These are phyloP conservation scores for Cynanchum wilfordii DNA, from an alignment of 257 asterid genomes.

Conservation along the genomic window DNA sequence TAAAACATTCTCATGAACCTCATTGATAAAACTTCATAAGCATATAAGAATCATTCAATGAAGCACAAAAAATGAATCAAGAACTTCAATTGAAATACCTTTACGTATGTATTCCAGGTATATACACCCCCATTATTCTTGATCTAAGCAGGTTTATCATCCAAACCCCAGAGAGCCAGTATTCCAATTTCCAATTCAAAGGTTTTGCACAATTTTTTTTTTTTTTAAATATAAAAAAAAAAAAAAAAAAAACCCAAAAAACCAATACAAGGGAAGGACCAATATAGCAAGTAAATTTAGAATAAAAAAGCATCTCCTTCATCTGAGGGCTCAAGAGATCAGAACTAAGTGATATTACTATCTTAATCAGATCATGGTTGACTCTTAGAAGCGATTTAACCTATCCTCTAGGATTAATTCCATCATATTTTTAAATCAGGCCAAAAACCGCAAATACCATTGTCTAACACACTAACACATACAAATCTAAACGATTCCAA, in stretches of 20 bases:
- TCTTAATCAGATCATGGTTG: not conserved
- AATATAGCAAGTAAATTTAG: not conserved
- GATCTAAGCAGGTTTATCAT: not conserved
- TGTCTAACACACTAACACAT: not conserved
- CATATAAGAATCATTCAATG: not conserved
- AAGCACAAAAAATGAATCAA: not conserved
- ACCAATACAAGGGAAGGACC: not conserved
- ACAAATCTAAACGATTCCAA: not conserved
- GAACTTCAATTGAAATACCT: not conserved
- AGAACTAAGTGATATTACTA: not conserved
- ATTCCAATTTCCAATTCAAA: no score
- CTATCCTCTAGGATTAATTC: not conserved
- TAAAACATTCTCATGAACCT: not conserved
- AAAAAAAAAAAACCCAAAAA: no score
- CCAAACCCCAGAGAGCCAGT: not conserved
- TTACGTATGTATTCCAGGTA: not conserved
- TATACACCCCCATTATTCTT: not conserved
- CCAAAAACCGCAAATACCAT: not conserved
- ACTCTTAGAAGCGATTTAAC: not conserved
- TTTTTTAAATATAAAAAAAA: no score
- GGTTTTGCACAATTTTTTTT: not conserved
- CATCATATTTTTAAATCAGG: not conserved
- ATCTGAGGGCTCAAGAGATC: constrained; percentile 5
- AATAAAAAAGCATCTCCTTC: not conserved
- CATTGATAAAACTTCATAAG: not conserved